Base-by-base conservation (phyloP, 139 green algal genomes). In the Penium margaritaceum region DNA sequence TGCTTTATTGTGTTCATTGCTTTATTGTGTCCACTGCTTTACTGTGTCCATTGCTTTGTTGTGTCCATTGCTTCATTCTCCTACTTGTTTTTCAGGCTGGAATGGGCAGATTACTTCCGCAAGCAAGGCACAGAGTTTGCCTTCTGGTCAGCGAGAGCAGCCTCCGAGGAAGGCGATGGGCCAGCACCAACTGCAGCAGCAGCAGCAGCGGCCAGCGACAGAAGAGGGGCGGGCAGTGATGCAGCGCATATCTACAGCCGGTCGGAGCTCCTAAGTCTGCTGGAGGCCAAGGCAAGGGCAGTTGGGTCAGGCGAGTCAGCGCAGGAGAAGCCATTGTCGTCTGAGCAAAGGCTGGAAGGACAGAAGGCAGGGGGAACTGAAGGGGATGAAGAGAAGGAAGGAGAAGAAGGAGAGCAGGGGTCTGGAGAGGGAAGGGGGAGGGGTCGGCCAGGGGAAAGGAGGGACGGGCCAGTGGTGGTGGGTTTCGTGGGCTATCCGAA, bases 401-500 rank as follows among this genome's bases (percentile, higher is more conserved):
- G 24, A 44, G 19, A 17, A 30, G n/a, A 55, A 39, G 54, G 30
- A 54, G 14, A 27, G 65, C 29, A 61, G 33, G 34, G 54, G n/a
- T n/a, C n/a, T n/a, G n/a, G n/a, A n/a, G n/a, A 12, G 43, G 33
- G 43, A 33, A 51, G 68, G 29, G 7, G 35, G 63, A 44, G 64
- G 72, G 30, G 14, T 6, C 36, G 30, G 12, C 51, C 62, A 14
- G 29, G 34, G 51, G 30, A 60, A 21, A 60, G 51, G 30, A n/a
- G n/a, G n/a, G n/a, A n/a, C n/a, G n/a, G n/a, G n/a, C n/a, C n/a
- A n/a, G 67, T 64, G 54, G 57, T 80, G 17, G 75, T 85, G 6
- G 83, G 83, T 2, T 67, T 85, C 34, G 93, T 96, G 2, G 94
- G 94, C 57, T 99, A 96, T 78, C 94, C 94, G 58, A 99, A 99